Conservation (phyloP, 31 red algal species). For the Porphyra umbilicalis region DNA sequence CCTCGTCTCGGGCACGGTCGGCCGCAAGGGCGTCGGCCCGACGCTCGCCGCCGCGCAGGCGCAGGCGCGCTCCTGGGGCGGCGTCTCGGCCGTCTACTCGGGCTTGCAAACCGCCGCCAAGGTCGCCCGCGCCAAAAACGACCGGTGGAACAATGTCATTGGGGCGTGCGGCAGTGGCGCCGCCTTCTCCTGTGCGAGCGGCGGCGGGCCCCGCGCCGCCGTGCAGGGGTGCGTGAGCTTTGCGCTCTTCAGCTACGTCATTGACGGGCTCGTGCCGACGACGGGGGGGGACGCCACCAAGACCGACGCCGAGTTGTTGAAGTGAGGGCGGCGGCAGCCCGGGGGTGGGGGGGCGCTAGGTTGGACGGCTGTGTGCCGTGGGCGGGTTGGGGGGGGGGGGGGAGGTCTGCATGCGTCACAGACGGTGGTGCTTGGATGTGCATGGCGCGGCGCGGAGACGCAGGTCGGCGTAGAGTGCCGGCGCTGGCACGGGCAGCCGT, state of each 20-base stretch:
- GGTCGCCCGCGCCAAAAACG: slow-evolving; percentile 52
- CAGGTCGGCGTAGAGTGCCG: too few relatives aligned
- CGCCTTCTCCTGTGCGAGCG: slow-evolving; percentile 44
- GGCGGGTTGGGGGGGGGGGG: too few relatives aligned
- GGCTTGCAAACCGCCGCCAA: slow-evolving; percentile 67
- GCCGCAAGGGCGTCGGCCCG: slow-evolving; percentile 9
- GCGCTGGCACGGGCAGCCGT: too few relatives aligned
- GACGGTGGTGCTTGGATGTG: too few relatives aligned
- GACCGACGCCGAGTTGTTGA: slow-evolving; percentile 38
- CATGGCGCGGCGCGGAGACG: too few relatives aligned
- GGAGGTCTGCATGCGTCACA: too few relatives aligned
- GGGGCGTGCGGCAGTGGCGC: slow-evolving; percentile 85
- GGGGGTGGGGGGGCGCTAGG: too few relatives aligned
- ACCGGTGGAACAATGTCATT: slow-evolving; percentile 69
- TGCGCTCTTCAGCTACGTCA: slow-evolving; percentile 71
- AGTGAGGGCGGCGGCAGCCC: background rate
- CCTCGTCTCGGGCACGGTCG: slow-evolving; percentile 55
- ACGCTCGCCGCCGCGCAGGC: slow-evolving; percentile 43
- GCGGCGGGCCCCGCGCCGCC: slow-evolving; percentile 28
- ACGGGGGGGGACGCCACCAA: slow-evolving; percentile 11
- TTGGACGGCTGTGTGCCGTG: background rate
- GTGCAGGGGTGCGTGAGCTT: slow-evolving; percentile 78
- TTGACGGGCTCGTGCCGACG: slow-evolving; percentile 38
- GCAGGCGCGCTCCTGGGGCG: slow-evolving; percentile 76
- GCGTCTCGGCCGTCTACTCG: slow-evolving; percentile 66